These are phyloP conservation scores for Taphrina deformans DNA, from an alignment of 1,139 yeast species.

Conservation along the genomic window DNA sequence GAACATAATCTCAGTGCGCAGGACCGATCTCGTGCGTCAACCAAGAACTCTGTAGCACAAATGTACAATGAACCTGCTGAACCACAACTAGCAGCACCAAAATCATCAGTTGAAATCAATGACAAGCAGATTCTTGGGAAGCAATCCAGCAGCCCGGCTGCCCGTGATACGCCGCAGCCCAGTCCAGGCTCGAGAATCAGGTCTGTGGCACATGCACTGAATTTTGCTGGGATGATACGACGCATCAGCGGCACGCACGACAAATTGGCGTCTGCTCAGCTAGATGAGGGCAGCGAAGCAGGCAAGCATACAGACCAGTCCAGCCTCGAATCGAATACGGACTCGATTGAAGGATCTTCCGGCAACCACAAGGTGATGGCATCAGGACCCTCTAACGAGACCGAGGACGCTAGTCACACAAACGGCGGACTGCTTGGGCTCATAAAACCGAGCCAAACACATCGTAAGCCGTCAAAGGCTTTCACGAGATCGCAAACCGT, in stretches of 20 bases:
- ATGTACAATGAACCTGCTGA: too few relatives aligned
- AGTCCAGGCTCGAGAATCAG: neutral
- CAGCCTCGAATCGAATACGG: neutral
- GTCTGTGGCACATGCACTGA: constrained; percentile 10
- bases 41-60: too few relatives aligned
- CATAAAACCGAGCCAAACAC: constrained; percentile 13
- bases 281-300: neutral
- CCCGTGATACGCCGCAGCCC: neutral
- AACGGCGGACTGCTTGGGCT: constrained; percentile 20
- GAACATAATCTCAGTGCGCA: neutral
- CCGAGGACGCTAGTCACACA: constrained; percentile 16
- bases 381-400: constrained; percentile 11
- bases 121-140: neutral
- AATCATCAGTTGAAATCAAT: too few relatives aligned
- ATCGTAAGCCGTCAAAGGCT: constrained; percentile 44
- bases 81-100: neutral
- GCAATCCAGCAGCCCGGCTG: neutral
- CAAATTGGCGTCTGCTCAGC: neutral
- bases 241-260: constrained; percentile 9
- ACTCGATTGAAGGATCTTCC: neutral
- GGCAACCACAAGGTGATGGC: neutral
- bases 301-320: neutral
- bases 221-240: constrained; percentile 7
- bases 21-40: too few relatives aligned
- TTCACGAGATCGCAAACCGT: constrained; percentile 45